phyloP scores from a whole-genome alignment of 1,284 basidiomycete genomes.

The Golubevia pallescens region DNA sequence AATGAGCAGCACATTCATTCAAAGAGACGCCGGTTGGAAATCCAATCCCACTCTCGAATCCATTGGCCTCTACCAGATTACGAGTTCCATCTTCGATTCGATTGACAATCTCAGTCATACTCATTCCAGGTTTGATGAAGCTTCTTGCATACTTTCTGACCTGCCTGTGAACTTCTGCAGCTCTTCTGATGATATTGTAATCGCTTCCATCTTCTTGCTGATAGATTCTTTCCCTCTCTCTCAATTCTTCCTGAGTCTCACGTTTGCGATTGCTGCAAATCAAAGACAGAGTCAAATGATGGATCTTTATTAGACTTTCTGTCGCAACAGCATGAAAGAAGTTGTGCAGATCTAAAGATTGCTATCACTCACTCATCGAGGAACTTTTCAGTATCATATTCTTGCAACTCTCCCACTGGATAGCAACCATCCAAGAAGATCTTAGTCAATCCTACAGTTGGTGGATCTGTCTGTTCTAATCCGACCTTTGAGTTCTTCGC shows the following conservation, averaged over 20 bases:
- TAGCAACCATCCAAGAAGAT: constrained; percentile 84
- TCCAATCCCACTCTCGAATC: constrained; percentile 58
- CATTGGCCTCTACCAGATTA: constrained; percentile 45
- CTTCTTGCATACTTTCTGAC: constrained; percentile 53
- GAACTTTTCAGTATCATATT: constrained; percentile 71
- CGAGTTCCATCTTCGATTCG: constrained; percentile 54
- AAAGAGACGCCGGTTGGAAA: constrained; percentile 62
- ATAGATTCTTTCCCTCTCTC: constrained; percentile 74
- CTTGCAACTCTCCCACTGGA: constrained; percentile 88
- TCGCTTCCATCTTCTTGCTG: constrained; percentile 66
- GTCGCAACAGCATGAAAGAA: not conserved
- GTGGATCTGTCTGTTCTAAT: constrained; percentile 81
- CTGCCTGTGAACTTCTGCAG: constrained; percentile 58
- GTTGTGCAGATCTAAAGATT: no score
- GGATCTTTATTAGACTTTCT: not conserved
- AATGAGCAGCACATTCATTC: constrained; percentile 64
- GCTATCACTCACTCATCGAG: constrained; percentile 78
- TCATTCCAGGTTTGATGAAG: constrained; percentile 61
- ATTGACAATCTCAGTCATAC: constrained; percentile 58
- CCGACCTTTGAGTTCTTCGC: constrained; percentile 13
- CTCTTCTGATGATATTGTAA: constrained; percentile 84
- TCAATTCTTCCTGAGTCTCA: constrained; percentile 87
- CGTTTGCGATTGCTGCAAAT: constrained; percentile 79
- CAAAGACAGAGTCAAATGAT: constrained; percentile 12
- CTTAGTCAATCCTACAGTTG: constrained; percentile 86